A percentile compares a stretch with the other conserved stretches of the same genome.
phyloP scores from a whole-genome alignment of 2,329 filamentous ascomycete species.

The Calonectria pseudoturangicola region DNA sequence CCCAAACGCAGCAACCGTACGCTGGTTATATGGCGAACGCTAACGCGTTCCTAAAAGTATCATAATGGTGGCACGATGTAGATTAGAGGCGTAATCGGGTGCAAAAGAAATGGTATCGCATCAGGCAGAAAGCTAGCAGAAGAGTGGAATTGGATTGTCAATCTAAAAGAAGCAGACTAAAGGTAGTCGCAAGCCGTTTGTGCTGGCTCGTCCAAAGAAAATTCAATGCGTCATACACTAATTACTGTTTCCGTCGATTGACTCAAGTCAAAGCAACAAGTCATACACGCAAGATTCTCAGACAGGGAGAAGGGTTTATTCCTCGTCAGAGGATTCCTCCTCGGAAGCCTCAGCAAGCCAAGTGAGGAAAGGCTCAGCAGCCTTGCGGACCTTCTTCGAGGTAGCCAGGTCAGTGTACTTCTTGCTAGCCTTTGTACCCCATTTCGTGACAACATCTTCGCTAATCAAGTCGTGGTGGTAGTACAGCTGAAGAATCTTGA shows the following conservation, averaged over 20 bases:
- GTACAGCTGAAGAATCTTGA: conserved; percentile 90
- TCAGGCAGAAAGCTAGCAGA: neutral
- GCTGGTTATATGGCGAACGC: neutral
- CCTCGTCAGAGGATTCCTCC: conserved; percentile 79
- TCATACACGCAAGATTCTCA: conserved; percentile 20
- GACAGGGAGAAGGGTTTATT: conserved; percentile 58
- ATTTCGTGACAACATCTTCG: conserved; percentile 92
- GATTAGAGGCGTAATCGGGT: neutral
- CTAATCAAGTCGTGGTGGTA: conserved; percentile 93
- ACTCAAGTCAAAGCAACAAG: conserved; percentile 25
- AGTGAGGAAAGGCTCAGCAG: conserved; percentile 92
- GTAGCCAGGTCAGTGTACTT: conserved; percentile 94
- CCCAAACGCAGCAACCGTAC: conserved; percentile 36
- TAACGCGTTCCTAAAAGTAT: neutral
- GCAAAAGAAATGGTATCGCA: neutral
- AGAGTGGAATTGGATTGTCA: conserved; percentile 48
- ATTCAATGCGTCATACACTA: conserved; percentile 25
- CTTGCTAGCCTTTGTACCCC: conserved; percentile 97
- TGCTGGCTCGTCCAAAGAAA: conserved; percentile 29
- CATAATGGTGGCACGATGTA: neutral
- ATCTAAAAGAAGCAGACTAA: conserved; percentile 45
- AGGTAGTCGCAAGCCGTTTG: conserved; percentile 28
- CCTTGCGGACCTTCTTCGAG: conserved; percentile 96
- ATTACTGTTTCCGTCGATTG: conserved; percentile 16
- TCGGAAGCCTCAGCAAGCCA: conserved; percentile 90